Conservation (phyloP, 331 rosid species). For the Dryas integrifolia region DNA sequence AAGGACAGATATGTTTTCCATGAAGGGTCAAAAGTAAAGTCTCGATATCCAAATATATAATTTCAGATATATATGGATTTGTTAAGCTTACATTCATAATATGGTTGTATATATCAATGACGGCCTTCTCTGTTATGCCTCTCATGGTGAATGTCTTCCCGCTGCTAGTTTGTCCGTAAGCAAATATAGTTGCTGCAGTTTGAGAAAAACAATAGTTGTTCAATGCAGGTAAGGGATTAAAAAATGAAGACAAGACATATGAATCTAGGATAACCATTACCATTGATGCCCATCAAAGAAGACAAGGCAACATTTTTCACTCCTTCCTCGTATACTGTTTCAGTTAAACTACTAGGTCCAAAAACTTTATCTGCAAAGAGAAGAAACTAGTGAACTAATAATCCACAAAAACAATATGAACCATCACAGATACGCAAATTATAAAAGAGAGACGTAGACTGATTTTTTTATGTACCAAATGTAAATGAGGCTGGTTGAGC, state of each 20-base stretch:
- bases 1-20: background rate
- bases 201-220: constrained; percentile 17
- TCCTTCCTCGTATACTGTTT: constrained; percentile 89
- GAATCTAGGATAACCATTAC: constrained; percentile 35
- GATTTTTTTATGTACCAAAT: constrained; percentile 55
- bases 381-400: constrained; percentile 20
- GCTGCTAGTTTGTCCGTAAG: constrained; percentile 99
- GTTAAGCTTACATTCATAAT: constrained; percentile 68
- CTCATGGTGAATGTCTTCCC: constrained; percentile 98
- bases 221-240: background rate
- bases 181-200: constrained; percentile 84
- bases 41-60: background rate
- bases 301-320: constrained; percentile 91
- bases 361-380: constrained; percentile 77
- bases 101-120: constrained; percentile 81
- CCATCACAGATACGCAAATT: background rate
- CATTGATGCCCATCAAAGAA: constrained; percentile 90
- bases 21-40: background rate
- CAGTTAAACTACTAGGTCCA: constrained; percentile 65
- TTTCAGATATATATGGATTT: background rate
- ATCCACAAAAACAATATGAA: background rate
- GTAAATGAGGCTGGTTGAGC: constrained; percentile 66
- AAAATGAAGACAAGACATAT: background rate
- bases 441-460: background rate
- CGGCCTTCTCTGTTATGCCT: constrained; percentile 98